Conservation (phyloP, 1,139 yeast genomes). For the Candida glucosophila region DNA sequence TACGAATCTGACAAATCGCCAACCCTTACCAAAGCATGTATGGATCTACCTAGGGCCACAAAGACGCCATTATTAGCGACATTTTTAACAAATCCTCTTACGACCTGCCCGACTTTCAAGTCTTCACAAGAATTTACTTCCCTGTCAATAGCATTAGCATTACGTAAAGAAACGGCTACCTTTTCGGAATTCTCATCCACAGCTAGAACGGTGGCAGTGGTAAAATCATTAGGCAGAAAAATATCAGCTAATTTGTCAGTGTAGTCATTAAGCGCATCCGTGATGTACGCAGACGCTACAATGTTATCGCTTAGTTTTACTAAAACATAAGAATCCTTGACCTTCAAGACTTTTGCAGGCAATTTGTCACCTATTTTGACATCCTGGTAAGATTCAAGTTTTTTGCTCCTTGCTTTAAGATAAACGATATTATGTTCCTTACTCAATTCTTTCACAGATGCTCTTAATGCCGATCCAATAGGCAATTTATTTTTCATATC, state of each 20-base stretch:
- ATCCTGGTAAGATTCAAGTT: slow-evolving; percentile 38
- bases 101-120: slow-evolving; percentile 58
- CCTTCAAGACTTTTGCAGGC: slow-evolving; percentile 60
- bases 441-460: slow-evolving; percentile 49
- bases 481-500: slow-evolving; percentile 53
- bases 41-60: slow-evolving; percentile 63
- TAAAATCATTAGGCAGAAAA: slow-evolving; percentile 48
- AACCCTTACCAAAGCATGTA: slow-evolving; percentile 76
- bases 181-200: slow-evolving; percentile 50
- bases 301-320: slow-evolving; percentile 59
- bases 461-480: slow-evolving; percentile 61
- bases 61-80: slow-evolving; percentile 74
- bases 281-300: slow-evolving; percentile 59
- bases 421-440: slow-evolving; percentile 41
- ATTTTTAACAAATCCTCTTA: slow-evolving; percentile 72
- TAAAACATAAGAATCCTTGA: slow-evolving; percentile 53
- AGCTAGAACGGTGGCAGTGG: slow-evolving; percentile 52
- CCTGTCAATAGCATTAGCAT: slow-evolving; percentile 44
- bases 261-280: slow-evolving; percentile 76
- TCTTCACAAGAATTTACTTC: slow-evolving; percentile 44
- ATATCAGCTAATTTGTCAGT: slow-evolving; percentile 43
- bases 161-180: slow-evolving; percentile 58
- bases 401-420: slow-evolving; percentile 42
- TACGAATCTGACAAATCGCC: slow-evolving; percentile 75
- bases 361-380: slow-evolving; percentile 48